These are phyloP conservation scores for Phytophthora pseudosyringae DNA, from an alignment of 352 stramenopile genomes.

Conservation along the genomic window DNA sequence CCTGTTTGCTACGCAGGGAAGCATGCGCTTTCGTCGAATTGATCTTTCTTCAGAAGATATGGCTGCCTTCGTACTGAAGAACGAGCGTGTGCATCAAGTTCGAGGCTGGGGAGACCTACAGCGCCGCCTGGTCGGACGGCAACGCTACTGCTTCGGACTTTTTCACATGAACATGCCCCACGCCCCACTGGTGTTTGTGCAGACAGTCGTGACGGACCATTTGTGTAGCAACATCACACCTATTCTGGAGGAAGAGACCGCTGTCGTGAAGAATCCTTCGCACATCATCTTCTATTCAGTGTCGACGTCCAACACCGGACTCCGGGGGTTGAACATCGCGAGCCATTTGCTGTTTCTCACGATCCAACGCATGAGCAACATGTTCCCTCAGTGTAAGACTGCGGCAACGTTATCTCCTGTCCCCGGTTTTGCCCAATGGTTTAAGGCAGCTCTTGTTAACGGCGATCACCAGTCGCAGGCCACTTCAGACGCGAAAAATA, in stretches of 20 bases:
- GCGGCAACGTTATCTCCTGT: conserved; percentile 83
- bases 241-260: conserved; percentile 63
- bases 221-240: conserved; percentile 68
- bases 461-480: conserved; percentile 31
- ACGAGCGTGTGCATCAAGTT: conserved; percentile 82
- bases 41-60: conserved; percentile 76
- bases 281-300: conserved; percentile 91
- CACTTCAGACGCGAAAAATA: conserved; percentile 20
- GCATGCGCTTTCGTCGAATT: conserved; percentile 83
- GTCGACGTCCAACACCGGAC: conserved; percentile 76
- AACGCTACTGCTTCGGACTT: conserved; percentile 83
- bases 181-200: conserved; percentile 77
- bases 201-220: conserved; percentile 75
- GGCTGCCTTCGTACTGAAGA: conserved; percentile 70
- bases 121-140: conserved; percentile 62
- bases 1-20: conserved; percentile 82
- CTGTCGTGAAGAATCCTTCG: conserved; percentile 49
- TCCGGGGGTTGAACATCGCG: conserved; percentile 84
- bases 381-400: conserved; percentile 70
- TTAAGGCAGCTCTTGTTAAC: conserved; percentile 51
- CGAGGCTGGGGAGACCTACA: conserved; percentile 72
- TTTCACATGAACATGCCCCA: conserved; percentile 84
- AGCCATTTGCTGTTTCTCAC: conserved; percentile 86
- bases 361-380: conserved; percentile 73
- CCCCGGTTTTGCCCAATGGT: conserved; percentile 76